Conservation (phyloP, 768 basidiomycete species). For the Lactarius indigo region DNA sequence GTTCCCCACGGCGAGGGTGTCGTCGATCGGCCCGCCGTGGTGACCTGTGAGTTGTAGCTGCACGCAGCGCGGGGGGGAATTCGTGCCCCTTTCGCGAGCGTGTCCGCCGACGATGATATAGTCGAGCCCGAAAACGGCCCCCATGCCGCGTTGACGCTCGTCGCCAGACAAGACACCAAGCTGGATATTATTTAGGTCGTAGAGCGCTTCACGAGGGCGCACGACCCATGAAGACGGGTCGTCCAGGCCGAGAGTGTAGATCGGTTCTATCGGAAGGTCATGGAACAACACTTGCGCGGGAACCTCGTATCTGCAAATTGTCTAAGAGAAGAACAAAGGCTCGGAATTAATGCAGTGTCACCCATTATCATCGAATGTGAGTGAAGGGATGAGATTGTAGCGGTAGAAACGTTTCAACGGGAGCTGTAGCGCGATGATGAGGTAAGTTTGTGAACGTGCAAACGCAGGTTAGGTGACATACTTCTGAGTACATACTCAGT, state of each 20-base stretch:
- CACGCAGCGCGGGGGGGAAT: conserved; percentile 79
- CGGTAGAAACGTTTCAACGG: conserved; percentile 93
- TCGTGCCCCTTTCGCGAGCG: conserved; percentile 66
- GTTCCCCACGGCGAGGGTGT: conserved; percentile 92
- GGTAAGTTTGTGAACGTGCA: not conserved
- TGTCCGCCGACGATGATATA: conserved; percentile 94
- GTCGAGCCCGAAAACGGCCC: conserved; percentile 83
- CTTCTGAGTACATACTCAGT: conserved; percentile 70
- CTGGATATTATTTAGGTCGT: conserved; percentile 96
- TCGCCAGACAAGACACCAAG: conserved; percentile 59
- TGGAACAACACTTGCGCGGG: conserved; percentile 60
- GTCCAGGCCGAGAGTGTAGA: conserved; percentile 93
- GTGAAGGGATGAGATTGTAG: conserved; percentile 55
- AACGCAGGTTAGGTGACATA: conserved; percentile 32
- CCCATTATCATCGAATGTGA: conserved; percentile 70
- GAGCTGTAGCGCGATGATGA: conserved; percentile 44
- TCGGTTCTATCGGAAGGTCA: conserved; percentile 76
- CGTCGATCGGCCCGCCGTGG: conserved; percentile 52
- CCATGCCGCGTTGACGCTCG: conserved; percentile 52
- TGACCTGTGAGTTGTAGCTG: conserved; percentile 75
- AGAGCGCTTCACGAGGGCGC: conserved; percentile 79
- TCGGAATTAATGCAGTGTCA: conserved; percentile 35
- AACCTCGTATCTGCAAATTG: conserved; percentile 48
- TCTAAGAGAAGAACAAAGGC: not conserved
- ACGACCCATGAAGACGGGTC: conserved; percentile 91